A percentile compares a stretch with the other conserved stretches of the same genome.
These are phyloP conservation scores for Sordariomycetes sp. DNA, from an alignment of 2,329 filamentous ascomycete genomes.

Conservation along the genomic window DNA sequence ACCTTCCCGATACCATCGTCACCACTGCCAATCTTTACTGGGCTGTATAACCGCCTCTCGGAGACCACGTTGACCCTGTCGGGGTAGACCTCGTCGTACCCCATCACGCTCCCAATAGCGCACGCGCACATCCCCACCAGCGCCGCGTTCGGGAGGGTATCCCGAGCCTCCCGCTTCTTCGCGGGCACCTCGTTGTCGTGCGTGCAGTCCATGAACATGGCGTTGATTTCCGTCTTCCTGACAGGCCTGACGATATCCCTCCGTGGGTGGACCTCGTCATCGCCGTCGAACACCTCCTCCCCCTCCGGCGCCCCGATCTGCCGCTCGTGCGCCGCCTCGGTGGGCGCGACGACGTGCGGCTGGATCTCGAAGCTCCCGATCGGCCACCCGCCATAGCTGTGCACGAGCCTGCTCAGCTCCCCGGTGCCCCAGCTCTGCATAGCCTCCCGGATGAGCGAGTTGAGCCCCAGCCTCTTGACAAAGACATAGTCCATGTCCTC, in stretches of 20 bases:
- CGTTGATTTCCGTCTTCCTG: constrained; percentile 80
- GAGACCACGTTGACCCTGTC: constrained; percentile 86
- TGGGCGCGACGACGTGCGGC: constrained; percentile 54
- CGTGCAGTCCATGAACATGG: constrained; percentile 97
- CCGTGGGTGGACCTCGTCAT: constrained; percentile 20
- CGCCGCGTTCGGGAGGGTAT: constrained; percentile 88
- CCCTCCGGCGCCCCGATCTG: constrained; percentile 12
- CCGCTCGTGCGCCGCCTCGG: constrained; percentile 9
- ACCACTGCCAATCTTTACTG: constrained; percentile 52
- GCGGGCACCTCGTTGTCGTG: constrained; percentile 96
- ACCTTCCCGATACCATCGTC: constrained; percentile 79
- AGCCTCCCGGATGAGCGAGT: constrained; percentile 85
- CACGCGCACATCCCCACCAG: constrained; percentile 94
- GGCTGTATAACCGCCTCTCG: constrained; percentile 68
- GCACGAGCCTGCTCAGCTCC: constrained; percentile 85
- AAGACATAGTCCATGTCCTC: constrained; percentile 96
- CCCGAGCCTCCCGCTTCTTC: constrained; percentile 87
- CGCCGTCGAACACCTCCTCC: constrained; percentile 11
- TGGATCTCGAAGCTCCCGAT: constrained; percentile 98
- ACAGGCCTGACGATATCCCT: constrained; percentile 68
- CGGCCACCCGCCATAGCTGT: constrained; percentile 83
- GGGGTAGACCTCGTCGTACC: constrained; percentile 94
- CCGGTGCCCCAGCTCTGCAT: constrained; percentile 98
- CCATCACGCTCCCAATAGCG: constrained; percentile 92
- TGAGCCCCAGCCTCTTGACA: constrained; percentile 83